Conservation (phyloP, 164 flowering plant genomes). For the Berberis thunbergii region DNA sequence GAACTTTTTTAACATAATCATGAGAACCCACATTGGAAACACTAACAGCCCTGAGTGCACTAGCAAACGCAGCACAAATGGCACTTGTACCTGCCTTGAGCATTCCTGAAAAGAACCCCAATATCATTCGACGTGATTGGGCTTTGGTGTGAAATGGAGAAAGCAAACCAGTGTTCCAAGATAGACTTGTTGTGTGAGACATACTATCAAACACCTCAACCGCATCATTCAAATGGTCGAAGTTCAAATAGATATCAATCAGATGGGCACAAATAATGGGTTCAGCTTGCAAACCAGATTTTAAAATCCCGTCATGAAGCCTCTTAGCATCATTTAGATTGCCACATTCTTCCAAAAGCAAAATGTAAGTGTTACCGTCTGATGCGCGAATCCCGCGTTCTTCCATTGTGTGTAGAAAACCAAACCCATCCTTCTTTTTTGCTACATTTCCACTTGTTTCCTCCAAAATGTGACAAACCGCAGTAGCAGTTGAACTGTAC, state of each 20-base stretch:
- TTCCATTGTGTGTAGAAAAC: constrained; percentile 18
- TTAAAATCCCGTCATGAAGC: constrained; percentile 20
- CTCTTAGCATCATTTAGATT: constrained; percentile 14
- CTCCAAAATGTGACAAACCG: constrained; percentile 9
- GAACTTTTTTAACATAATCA: constrained; percentile 3
- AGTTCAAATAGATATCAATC: constrained; percentile 6
- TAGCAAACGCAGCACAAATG: constrained; percentile 10
- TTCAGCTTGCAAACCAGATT: constrained; percentile 16
- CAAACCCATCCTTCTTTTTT: constrained; percentile 11
- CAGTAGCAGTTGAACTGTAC: background rate
- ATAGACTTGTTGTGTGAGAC: no score
- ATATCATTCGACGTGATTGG: no score
- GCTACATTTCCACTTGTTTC: constrained; percentile 9
- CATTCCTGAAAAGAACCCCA: constrained; percentile 1
- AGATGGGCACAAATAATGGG: constrained; percentile 8
- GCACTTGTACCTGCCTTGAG: constrained; percentile 6
- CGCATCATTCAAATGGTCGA: constrained; percentile 13
- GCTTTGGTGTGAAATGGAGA: no score
- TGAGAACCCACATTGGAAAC: constrained; percentile 2
- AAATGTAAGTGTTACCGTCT: constrained; percentile 12
- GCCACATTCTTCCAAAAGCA: constrained; percentile 19
- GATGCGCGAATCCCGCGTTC: constrained; percentile 16
- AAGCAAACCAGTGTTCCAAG: no score
- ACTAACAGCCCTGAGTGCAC: constrained; percentile 19
- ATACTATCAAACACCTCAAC: constrained; percentile 3